Base-by-base conservation (phyloP, 1,284 basidiomycete genomes). In the Cutaneotrichosporon mucoides region DNA sequence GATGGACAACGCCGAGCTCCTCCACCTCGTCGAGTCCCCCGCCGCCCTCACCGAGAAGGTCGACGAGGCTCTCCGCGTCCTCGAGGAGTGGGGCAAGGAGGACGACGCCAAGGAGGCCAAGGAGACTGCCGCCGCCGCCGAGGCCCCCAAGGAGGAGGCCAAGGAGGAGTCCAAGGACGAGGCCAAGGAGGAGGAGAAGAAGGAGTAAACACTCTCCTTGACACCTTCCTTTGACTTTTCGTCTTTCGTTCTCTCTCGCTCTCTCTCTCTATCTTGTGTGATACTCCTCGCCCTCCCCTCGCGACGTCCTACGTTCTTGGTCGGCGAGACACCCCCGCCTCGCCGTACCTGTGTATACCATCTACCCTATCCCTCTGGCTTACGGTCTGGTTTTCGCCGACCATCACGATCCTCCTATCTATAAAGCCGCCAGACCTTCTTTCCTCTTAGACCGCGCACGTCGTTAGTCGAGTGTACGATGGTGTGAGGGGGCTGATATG, bases 1-100 rank as follows among this genome's bases (percentile, higher is more conserved):
- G 85, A 96, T 97, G 91, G 92, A 96, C 79, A 94, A 94, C 80
- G 76, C 83, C 56, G 93, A 96, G 80, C 83, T 97, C 49, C 81
- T 96, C 41, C 86, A 89, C 78, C 84, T 97, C 60, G 80, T 96
- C 69, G 90, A 94, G 66, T 82, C 85, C 52, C 81, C 82, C 44
- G 89, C 92, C 15, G 86, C 91, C 46, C 85, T 97, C 82, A 84
- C 84, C 72, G 80, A 82, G 78, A 97, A 97, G 84, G 88, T 96
- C 68, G 85, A 85, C 68, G 93, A 96, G 82, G 93, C 93, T 60
- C 73, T 76, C 64, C 70, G 76, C 56, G 78, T 79, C 48, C 70
- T 79, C 58, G 75, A 73, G 59, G 76, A 79, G 62, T 79, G 78
- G 78, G 71, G 73, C 64, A 73, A 75, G 65, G 63, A 59, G 41